Evolutionary conservation across 371 early-diverging fungal genomes (phyloP).

Genomic region (Mucor velutinosus): DNA sequence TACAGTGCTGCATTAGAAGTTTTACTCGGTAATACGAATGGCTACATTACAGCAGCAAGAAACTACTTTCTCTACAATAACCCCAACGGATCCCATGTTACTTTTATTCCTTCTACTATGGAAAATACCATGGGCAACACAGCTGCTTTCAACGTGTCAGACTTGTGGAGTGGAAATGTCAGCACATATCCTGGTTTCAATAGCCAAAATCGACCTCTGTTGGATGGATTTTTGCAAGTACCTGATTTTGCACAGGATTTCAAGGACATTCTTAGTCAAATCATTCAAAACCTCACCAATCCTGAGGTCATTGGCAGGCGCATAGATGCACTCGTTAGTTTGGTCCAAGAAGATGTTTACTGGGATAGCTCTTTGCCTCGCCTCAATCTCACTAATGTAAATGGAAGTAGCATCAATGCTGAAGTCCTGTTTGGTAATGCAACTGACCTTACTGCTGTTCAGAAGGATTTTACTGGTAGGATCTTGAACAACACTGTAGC

Average conservation of each 20-base stretch:
- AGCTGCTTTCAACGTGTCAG: background rate
- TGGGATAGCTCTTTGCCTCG: slow-evolving; percentile 26
- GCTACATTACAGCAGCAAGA: slow-evolving; percentile 19
- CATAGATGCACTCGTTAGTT: slow-evolving; percentile 18
- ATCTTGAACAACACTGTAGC: background rate
- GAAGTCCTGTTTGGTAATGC: background rate
- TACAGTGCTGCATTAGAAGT: slow-evolving; percentile 30
- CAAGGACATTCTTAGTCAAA: slow-evolving; percentile 8
- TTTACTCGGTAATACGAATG: slow-evolving; percentile 30
- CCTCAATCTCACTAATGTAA: background rate
- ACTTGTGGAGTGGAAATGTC: slow-evolving; percentile 23
- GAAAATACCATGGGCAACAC: background rate
- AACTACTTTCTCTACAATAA: slow-evolving; percentile 34
- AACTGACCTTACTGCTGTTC: background rate
- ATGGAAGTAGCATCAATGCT: background rate
- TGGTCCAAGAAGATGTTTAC: slow-evolving; percentile 25
- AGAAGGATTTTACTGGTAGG: background rate
- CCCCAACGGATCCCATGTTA: background rate
- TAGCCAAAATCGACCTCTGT: slow-evolving; percentile 7
- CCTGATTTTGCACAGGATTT: slow-evolving; percentile 22
- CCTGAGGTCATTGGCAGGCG: slow-evolving; percentile 2
- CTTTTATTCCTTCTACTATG: background rate
- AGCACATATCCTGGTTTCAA: slow-evolving; percentile 9
- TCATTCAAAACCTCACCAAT: slow-evolving; percentile 22
- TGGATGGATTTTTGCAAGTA: slow-evolving; percentile 11